Conservation (phyloP, 371 early-diverging fungal species). For the Cokeromyces recurvatus region DNA sequence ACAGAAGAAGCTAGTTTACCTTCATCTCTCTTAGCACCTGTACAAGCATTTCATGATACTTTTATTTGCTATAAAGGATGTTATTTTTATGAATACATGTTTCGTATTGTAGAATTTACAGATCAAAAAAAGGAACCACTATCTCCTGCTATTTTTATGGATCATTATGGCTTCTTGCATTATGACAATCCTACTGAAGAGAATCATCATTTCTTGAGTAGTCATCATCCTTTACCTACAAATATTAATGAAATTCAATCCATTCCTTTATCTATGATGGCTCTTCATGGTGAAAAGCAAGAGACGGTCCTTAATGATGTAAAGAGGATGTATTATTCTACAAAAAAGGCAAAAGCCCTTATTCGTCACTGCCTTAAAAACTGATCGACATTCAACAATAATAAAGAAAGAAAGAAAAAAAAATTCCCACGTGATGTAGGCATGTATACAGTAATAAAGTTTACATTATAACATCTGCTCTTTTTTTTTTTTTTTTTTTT, state of each 20-base stretch:
- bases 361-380: conserved; percentile 22
- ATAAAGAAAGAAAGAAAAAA: background rate
- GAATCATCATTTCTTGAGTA: too few species aligned
- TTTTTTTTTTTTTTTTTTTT: conserved; percentile 6
- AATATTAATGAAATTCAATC: conserved; percentile 26
- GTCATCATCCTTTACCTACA: too few species aligned
- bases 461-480: background rate
- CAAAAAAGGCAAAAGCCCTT: conserved; percentile 27
- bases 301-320: conserved; percentile 4
- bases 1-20: conserved; percentile 4
- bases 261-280: conserved; percentile 19
- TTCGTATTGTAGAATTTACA: conserved; percentile 18
- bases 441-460: too few species aligned
- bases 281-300: conserved; percentile 19
- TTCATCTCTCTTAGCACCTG: conserved; percentile 24
- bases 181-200: conserved; percentile 13
- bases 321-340: conserved; percentile 23
- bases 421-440: conserved; percentile 6
- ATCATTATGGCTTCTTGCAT: conserved; percentile 15
- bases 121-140: conserved; percentile 5
- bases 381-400: too few species aligned
- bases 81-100: conserved; percentile 35
- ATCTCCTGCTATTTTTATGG: conserved; percentile 3
- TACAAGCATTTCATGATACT: conserved; percentile 33
- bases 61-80: conserved; percentile 17